Evolutionary conservation across 192 early-diverging fungal genomes (phyloP), one percentile per base, ranked within the genome.

Genomic region (Chytriomyces confervae): DNA sequence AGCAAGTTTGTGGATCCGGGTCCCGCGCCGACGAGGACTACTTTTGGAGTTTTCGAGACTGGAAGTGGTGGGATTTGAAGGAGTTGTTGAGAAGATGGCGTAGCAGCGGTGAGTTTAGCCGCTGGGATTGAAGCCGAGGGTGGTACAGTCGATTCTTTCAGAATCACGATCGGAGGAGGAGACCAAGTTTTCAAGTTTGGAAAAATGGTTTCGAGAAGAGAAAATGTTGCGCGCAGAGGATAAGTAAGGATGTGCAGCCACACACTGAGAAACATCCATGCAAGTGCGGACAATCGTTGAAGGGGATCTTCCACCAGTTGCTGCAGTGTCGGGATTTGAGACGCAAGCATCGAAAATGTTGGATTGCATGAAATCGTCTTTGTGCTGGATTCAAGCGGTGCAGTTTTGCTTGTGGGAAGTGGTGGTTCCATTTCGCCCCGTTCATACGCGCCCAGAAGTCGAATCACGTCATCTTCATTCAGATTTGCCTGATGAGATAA

Each of bases 1-100:
- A 98, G 81, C 18, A 95, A 84, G 48, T 90, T 89, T 5, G 94
- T 93, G 71, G 92, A 87, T 49, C 96, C 95, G 2, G 95, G 94
- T 4, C 96, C 96, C 10, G 92, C 95, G 5, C 96, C 96, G 11
- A 96, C 92, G 29, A 98, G 85, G 60, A 46, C 46, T 7, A 74
- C 45, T 50, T 20, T n/a, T 36, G 72, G 23, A n/a, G 72, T 50
- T 61, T 66, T 36, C 78, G 16, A 20, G 18, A n/a, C 48, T n/a
- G 43, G 72, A 73, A 45, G 70, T 0, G 8, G 66, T 72, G 72
- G 72, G 72, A 45, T 75, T 75, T 23, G 66, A 20, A 46, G 63
- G 2, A 36, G 36, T 36, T 36, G 36, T 36, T 36, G 36, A 36
- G 36, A 36, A 36, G 36, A 36, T 36, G 36, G 36, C 62, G 29